These are phyloP conservation scores for Xylariaceae sp. DNA, from an alignment of 2,329 filamentous ascomycete species.

Conservation along the genomic window DNA sequence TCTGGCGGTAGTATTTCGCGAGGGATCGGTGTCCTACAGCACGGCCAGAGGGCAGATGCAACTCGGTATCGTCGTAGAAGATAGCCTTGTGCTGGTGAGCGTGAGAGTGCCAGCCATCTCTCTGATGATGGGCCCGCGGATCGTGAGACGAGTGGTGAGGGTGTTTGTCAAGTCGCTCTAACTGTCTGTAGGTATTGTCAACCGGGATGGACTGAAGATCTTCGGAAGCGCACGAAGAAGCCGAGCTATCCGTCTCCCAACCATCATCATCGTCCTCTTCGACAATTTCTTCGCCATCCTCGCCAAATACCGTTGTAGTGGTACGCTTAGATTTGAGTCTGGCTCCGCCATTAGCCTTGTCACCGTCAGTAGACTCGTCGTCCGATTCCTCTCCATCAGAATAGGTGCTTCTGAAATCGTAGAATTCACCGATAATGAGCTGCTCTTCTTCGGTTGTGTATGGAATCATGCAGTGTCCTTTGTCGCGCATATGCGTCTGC, in stretches of 20 bases:
- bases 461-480: constrained; percentile 93
- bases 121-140: constrained; percentile 65
- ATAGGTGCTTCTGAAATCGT: constrained; percentile 95
- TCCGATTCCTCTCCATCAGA: constrained; percentile 69
- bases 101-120: constrained; percentile 76
- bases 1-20: constrained; percentile 86
- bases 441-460: constrained; percentile 86
- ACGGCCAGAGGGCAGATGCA: constrained; percentile 85
- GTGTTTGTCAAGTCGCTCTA: constrained; percentile 66
- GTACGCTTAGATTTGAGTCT: constrained; percentile 62
- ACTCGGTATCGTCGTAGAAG: constrained; percentile 87
- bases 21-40: constrained; percentile 86
- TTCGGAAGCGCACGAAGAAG: constrained; percentile 81
- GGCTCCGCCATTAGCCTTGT: constrained; percentile 53
- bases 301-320: constrained; percentile 43
- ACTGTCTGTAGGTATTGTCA: constrained; percentile 64
- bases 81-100: constrained; percentile 74
- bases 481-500: constrained; percentile 96
- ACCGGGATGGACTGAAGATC: constrained; percentile 76
- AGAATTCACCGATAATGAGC: constrained; percentile 90
- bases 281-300: constrained; percentile 51
- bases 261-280: constrained; percentile 70
- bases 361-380: constrained; percentile 46
- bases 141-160: constrained; percentile 70
- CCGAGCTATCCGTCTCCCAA: constrained; percentile 92